Evolutionary conservation across 768 basidiomycete genomes (phyloP), one percentile per base, ranked within the genome.

Genomic region (Mycena kentingensis): DNA sequence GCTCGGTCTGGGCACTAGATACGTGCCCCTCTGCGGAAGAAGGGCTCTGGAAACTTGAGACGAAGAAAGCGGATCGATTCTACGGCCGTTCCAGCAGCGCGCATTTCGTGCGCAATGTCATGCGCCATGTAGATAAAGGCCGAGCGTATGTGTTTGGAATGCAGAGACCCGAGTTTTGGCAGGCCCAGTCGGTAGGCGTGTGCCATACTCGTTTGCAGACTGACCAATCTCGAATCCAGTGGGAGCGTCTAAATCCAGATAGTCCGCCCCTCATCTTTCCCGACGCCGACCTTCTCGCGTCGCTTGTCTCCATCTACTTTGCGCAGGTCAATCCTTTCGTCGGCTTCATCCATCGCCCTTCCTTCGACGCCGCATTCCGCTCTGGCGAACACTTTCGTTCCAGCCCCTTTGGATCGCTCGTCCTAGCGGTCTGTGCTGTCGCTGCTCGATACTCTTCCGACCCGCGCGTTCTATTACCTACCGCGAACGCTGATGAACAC

Each of bases 251-350:
- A 11, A 27, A 13, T 24, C 22, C 11, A 13, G 41, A 38, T 19
- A 8, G 26, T 8, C 41, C 41, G 7, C 41, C 41, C 12, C 41
- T 42, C 41, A 21, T 26, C 16, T 74, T 75, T 34, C 73, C 74
- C 0, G 62, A 66, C 2, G 44, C 55, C 4, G 28, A 74, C 19
- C 65, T 85, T 25, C 68, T 71, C 11, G 44, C 52, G 5, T 25
- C 39, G 1, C 67, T 86, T 24, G 66, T 84, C 45, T 70, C 80
- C 29, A 65, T 74, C 24, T 84, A 77, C 55, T 86, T 85, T 60
- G 49, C 46, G 1, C 43, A 70, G 26, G 24, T 68, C 51, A 77
- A 82, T 54, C 41, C 58, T 11, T 54, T 70, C 24, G 56, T 69
- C 2, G 81, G 82, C 1, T 61, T 85, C 2, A 61, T 86, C 7